Evolutionary conservation across 805 yeast genomes (phyloP).

Genomic region (Candida insectalens): DNA sequence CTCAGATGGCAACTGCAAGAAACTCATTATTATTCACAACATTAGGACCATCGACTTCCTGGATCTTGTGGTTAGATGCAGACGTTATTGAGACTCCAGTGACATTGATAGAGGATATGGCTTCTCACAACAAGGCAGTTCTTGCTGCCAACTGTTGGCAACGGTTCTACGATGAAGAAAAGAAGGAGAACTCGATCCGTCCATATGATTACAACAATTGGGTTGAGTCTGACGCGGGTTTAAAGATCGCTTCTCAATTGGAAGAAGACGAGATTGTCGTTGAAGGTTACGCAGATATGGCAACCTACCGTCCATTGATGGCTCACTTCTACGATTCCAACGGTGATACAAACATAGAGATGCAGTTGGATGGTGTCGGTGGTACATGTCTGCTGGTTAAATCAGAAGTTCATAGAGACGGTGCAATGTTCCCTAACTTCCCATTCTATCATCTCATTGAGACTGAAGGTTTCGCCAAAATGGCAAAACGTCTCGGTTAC

Average conservation of each 20-base stretch:
- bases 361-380: constrained; percentile 94
- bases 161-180: constrained; percentile 52
- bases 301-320: constrained; percentile 93
- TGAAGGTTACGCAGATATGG: constrained; percentile 89
- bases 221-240: constrained; percentile 79
- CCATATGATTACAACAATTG: constrained; percentile 96
- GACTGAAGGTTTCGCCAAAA: constrained; percentile 97
- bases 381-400: constrained; percentile 95
- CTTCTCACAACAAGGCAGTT: constrained; percentile 76
- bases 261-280: constrained; percentile 85
- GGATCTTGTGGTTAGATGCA: constrained; percentile 96
- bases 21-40: constrained; percentile 87
- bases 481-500: constrained; percentile 93
- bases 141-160: constrained; percentile 92
- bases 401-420: constrained; percentile 97
- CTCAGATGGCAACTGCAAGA: constrained; percentile 89
- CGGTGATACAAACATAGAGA: constrained; percentile 55
- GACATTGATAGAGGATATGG: constrained; percentile 77
- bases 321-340: constrained; percentile 69
- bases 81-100: constrained; percentile 87
- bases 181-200: constrained; percentile 48
- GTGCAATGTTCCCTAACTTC: constrained; percentile 99
- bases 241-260: constrained; percentile 61
- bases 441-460: constrained; percentile 95
- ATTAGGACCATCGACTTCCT: constrained; percentile 78